Evolutionary conservation across 768 basidiomycete genomes (phyloP), one percentile per base, ranked within the genome.

Genomic region (Chalciporus piperatus): DNA sequence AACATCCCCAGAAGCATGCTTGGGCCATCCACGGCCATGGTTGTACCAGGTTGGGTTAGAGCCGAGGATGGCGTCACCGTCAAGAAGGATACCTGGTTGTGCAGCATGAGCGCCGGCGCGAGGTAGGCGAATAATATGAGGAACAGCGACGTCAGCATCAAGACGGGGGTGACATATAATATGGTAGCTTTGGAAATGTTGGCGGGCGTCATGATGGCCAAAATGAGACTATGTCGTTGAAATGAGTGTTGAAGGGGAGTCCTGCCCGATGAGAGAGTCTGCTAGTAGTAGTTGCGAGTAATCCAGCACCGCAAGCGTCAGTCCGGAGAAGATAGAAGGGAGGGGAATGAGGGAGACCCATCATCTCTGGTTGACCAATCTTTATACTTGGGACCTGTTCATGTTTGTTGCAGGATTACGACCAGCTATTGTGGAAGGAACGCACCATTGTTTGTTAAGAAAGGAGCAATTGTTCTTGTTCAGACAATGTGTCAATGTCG

Each of bases 181-280:
- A 79, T 83, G 57, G 81, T 72, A 49, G 79, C 78, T 75, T 83
- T 89, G 13, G 87, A 84, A 38, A 89, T 75, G 57, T 80, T 78
- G 54, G 82, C 72, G 61, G 91, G 82, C 89, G 90, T 92, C 42
- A 32, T 45, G 12, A 25, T 17, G 25, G 41, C 9, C 39, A 50
- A 17, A 32, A 44, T 53, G 38, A 28, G 33, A 19, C 32, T 50
- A 41, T 33, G 41, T 9, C 7, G 16, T 2, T 3, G 37, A 0
- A 52, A 51, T 40, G 38, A 48, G 17, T 44, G 37, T 49, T 52
- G 19, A 45, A 49, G 22, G 40, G 45, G 61, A 50, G 63, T 46
- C 58, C 61, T 52, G 64, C 61, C 66, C 64, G 22, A 51, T n/a
- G 35, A 54, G 23, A 39, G 49, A 27, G 30, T 37, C n/a, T 37